A percentile compares a stretch with the other conserved stretches of the same genome.
Conservation (phyloP, 2,329 filamentous ascomycete genomes). For the Ceratocystis huliohia region DNA sequence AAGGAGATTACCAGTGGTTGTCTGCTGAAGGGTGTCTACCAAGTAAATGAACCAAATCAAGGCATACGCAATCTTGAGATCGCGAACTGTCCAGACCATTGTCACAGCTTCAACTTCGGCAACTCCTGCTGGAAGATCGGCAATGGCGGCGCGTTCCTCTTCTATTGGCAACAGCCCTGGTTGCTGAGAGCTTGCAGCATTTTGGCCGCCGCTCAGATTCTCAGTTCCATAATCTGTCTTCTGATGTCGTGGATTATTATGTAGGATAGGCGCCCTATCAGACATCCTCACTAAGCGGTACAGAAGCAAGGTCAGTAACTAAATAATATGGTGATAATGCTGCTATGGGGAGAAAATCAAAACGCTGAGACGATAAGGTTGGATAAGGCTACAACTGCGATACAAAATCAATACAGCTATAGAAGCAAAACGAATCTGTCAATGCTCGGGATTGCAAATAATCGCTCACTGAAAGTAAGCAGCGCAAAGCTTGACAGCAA, state of each 20-base stretch:
- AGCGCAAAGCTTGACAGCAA: neutral
- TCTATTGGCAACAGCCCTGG: neutral
- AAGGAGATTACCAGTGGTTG: slow-evolving; percentile 28
- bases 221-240: slow-evolving; percentile 3
- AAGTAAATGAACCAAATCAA: slow-evolving; percentile 39
- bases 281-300: neutral
- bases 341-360: neutral
- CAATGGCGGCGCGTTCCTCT: neutral
- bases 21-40: slow-evolving; percentile 34
- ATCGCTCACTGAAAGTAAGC: neutral
- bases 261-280: neutral
- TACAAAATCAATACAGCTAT: neutral
- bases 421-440: neutral
- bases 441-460: neutral
- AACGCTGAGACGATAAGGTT: neutral
- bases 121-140: slow-evolving; percentile 28
- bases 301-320: neutral
- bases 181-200: neutral
- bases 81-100: slow-evolving; percentile 30
- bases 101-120: slow-evolving; percentile 32
- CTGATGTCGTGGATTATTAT: neutral
- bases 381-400: neutral
- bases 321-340: neutral
- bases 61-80: slow-evolving; percentile 31
- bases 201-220: neutral